These are phyloP conservation scores for Paramyrothecium roridum DNA, from an alignment of 2,329 filamentous ascomycete species.

Conservation along the genomic window DNA sequence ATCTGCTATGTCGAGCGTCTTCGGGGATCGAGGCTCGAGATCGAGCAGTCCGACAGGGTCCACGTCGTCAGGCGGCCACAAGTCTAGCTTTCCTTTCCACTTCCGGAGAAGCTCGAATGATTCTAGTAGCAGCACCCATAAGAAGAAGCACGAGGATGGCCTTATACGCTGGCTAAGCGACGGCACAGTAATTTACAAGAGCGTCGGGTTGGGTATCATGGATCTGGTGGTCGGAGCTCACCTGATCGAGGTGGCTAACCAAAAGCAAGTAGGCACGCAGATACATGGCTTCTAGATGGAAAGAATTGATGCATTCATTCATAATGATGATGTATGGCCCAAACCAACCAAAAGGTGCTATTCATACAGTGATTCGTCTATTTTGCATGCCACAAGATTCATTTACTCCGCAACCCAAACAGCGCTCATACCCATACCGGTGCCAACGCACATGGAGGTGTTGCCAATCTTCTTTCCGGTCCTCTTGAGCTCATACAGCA, in stretches of 20 bases:
- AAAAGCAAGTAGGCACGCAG: conserved; percentile 51
- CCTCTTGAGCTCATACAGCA: conserved; percentile 85
- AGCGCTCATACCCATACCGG: conserved; percentile 96
- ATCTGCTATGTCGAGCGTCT: conserved; percentile 40
- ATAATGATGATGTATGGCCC: not conserved
- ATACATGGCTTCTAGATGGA: conserved; percentile 46
- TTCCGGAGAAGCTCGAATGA: conserved; percentile 23
- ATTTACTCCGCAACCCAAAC: conserved; percentile 89
- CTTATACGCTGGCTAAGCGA: conserved; percentile 54
- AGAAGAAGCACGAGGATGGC: conserved; percentile 45
- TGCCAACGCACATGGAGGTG: conserved; percentile 95
- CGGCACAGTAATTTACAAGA: conserved; percentile 68
- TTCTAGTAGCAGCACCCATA: conserved; percentile 25
- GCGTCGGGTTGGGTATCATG: conserved; percentile 64
- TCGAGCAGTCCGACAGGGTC: conserved; percentile 28
- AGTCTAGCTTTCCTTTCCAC: conserved; percentile 26
- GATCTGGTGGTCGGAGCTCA: conserved; percentile 61
- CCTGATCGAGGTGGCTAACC: conserved; percentile 51
- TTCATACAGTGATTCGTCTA: conserved; percentile 17
- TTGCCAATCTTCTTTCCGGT: conserved; percentile 83
- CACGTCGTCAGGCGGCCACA: conserved; percentile 24
- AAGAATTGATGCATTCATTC: not conserved
- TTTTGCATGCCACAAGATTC: not conserved
- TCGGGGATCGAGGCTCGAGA: conserved; percentile 20
- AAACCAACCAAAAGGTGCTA: conserved; percentile 11